A percentile compares a stretch with the other conserved stretches of the same genome.
These are phyloP conservation scores for Globisporangium cystogenes DNA, from an alignment of 352 stramenopile species.

Conservation along the genomic window DNA sequence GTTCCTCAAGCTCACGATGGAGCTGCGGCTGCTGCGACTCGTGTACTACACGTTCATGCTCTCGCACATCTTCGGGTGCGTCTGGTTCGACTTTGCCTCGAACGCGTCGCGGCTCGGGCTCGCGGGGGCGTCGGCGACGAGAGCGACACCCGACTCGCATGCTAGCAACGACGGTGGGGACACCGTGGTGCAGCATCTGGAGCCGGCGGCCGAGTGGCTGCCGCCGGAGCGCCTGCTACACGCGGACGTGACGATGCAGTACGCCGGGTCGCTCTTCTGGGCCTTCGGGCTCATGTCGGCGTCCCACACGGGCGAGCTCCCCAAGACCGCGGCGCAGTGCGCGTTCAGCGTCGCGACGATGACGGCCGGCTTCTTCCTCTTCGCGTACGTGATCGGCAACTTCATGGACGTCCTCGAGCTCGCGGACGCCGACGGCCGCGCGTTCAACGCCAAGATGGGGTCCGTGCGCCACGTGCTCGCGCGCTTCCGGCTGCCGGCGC, in stretches of 20 bases:
- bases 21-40: constrained; percentile 45
- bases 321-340: constrained; percentile 37
- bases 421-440: constrained; percentile 45
- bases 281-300: constrained; percentile 50
- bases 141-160: no score
- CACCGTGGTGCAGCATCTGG: no score
- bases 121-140: no score
- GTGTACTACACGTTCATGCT: constrained; percentile 53
- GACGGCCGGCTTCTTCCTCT: constrained; percentile 54
- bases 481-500: constrained; percentile 39
- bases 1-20: constrained; percentile 42
- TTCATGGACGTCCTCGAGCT: constrained; percentile 53
- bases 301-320: constrained; percentile 40
- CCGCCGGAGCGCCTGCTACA: no score
- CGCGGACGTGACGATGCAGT: no score
- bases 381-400: constrained; percentile 56
- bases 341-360: constrained; percentile 57
- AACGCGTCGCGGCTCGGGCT: constrained; percentile 34
- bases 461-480: constrained; percentile 39
- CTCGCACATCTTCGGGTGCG: constrained; percentile 45
- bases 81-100: constrained; percentile 58
- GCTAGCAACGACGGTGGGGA: no score
- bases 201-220: no score
- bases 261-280: constrained; percentile 47
- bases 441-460: constrained; percentile 57